Percentiles rank a stretch among this genome's conserved stretches.
These are phyloP conservation scores for Aquilaria yunnanensis DNA, from an alignment of 345 rosid species.

Conservation along the genomic window DNA sequence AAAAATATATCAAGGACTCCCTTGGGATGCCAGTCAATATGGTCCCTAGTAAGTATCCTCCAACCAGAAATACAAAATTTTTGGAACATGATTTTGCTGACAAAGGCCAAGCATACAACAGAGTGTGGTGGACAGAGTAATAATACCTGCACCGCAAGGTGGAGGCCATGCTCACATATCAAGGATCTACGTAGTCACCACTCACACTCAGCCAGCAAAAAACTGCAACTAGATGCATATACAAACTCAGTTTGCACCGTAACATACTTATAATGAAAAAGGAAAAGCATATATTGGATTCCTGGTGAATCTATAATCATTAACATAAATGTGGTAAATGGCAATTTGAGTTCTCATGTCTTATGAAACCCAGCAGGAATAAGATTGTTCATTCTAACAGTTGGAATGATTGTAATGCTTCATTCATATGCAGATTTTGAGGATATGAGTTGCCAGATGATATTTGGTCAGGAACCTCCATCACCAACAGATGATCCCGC, in stretches of 20 bases:
- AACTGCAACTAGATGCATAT: slow-evolving; percentile 38
- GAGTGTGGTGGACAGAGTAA: slow-evolving; percentile 11
- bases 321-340: slow-evolving; percentile 11
- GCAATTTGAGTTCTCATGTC: slow-evolving; percentile 8
- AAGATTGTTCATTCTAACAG: slow-evolving; percentile 2
- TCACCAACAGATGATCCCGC: slow-evolving; percentile 64
- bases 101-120: slow-evolving; percentile 9
- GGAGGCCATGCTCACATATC: slow-evolving; percentile 50
- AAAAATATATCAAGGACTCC: slow-evolving; percentile 66
- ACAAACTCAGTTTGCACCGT: slow-evolving; percentile 18
- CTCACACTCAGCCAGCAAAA: slow-evolving; percentile 38
- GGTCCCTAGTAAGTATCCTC: slow-evolving; percentile 67
- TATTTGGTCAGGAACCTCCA: slow-evolving; percentile 87
- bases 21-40: slow-evolving; percentile 86
- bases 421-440: slow-evolving; percentile 68
- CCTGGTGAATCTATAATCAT: slow-evolving; percentile 8
- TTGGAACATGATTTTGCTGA: slow-evolving; percentile 5
- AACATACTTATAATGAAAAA: slow-evolving; percentile 13
- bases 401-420: slow-evolving; percentile 1
- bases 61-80: too few relatives aligned
- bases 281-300: slow-evolving; percentile 1
- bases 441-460: slow-evolving; percentile 91
- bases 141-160: slow-evolving; percentile 56
- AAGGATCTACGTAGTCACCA: slow-evolving; percentile 57
- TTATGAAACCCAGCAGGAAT: neutral